Base-by-base conservation (phyloP, 139 green algal species). In the Pseudopediastrum boryanum region DNA sequence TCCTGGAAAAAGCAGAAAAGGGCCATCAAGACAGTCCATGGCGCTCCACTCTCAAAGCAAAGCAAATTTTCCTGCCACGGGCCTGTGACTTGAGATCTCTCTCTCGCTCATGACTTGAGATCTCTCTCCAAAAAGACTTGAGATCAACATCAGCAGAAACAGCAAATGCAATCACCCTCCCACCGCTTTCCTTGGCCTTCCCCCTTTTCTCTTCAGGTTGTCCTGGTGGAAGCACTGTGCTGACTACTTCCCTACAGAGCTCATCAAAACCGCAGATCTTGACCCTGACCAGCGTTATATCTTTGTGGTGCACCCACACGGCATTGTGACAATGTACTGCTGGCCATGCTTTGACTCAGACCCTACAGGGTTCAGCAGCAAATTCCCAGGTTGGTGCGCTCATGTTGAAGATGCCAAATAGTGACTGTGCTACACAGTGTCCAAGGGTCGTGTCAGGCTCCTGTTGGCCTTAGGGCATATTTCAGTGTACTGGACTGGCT, bases 281-380 rank as follows among this genome's bases (percentile, higher is more conserved):
- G 87, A 91, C 44, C 87, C 87, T n/a, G 56, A 79, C 31, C 25
- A 68, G 33, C 74, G 79, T 44, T 91, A 91, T 77, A 73, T 91
- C 36, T 91, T 91, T 64, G 83, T 75, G 6, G 82, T 71, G 6
- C 79, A 86, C 51, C 87, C 87, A 2, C 87, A 91, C 75, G 87
- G 87, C 42, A 66, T 82, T 13, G 46, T 84, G 27, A 36, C 44
- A 4, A 46, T 74, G 19, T 69, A 9, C 41, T 74, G 62, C 75
- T 42, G 66, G 64, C 72, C 71, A 35, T 72, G 31, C 44, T 91
- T 91, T 63, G 78, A 85, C n/a, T 90, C 82, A 1, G 78, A 89
- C 39, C 77, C 79, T 38, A 86, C 72, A 4, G 79, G 67, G 16
- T 91, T 91, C 48, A 78, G 62, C 2, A 58, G 85, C 31, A 64